These are phyloP conservation scores for Racocetra persica DNA, from an alignment of 371 early-diverging fungal species.

Conservation along the genomic window DNA sequence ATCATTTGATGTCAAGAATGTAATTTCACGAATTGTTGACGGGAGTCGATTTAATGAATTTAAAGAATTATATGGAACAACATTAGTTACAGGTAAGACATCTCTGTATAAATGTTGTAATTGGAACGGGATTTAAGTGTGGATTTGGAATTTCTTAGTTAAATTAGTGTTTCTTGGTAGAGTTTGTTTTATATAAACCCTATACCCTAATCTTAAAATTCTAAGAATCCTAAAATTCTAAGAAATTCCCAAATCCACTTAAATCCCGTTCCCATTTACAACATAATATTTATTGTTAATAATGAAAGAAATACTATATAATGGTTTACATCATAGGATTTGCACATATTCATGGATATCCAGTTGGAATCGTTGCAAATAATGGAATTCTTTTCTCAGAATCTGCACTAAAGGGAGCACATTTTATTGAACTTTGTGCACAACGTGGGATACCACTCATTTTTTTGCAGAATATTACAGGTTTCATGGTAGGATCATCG, in stretches of 20 bases:
- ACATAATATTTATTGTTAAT: background rate
- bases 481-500: slow-evolving; percentile 97
- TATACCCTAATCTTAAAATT: too few species aligned
- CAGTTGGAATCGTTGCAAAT: slow-evolving; percentile 97
- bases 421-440: slow-evolving; percentile 96
- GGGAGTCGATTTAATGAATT: slow-evolving; percentile 95
- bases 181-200: too few species aligned
- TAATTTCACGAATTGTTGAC: slow-evolving; percentile 97
- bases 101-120: too few species aligned
- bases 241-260: too few species aligned
- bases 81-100: slow-evolving; percentile 84
- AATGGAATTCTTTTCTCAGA: slow-evolving; percentile 98
- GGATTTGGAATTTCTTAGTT: too few species aligned
- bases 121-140: too few species aligned
- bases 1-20: slow-evolving; percentile 92
- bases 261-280: too few species aligned
- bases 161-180: too few species aligned
- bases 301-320: background rate
- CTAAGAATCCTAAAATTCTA: too few species aligned
- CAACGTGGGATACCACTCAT: slow-evolving; percentile 94
- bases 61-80: slow-evolving; percentile 93
- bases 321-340: slow-evolving; percentile 66
- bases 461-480: slow-evolving; percentile 97
- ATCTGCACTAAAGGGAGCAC: slow-evolving; percentile 96
- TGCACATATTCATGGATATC: slow-evolving; percentile 91